Evolutionary conservation across 257 asterid species (phyloP), one percentile per base, ranked within the genome.

Genomic region (Linderniella brevidens): DNA sequence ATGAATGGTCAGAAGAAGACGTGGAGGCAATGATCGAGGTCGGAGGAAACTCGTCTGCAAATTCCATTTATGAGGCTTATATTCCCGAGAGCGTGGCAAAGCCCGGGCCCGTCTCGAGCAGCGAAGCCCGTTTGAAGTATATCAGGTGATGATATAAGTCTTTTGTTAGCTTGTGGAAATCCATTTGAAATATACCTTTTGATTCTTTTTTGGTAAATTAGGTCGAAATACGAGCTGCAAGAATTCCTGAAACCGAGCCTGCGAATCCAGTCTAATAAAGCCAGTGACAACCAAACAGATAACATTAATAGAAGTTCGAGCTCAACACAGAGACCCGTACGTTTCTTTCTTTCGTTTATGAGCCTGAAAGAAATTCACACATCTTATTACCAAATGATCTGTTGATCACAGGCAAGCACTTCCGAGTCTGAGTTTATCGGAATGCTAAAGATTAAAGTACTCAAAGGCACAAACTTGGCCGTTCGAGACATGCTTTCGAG

Each of bases 401-500:
- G 32, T 25, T 65, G 54, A 53, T 62, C 32, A 55, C 86, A 84
- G 98, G 87, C 65, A 64, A 78, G 72, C 57, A 41, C 58, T 69
- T 71, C 58, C 62, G 96, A 75, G 52, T 64, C 46, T 61, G 96
- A 75, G 54, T 64, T 47, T 61, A 64, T 90, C 59, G 99, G 99
- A 53, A 58, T 61, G 50, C 46, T 90, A 77, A 90, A 79, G 82
- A 35, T 85, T 51, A 81, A 58, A 70, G 74, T 90, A 54, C 63
- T 74, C 11, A 79, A 73, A 71, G 99, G 99, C 67, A 71, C 86
- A 25, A 85, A 90, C 60, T 71, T 90, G 74, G 99, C 94, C 41
- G 64, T 90, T 54, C 92, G 96, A 40, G 99, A 90, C 71, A 90
- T 85, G 99, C 71, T 75, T 60, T 72, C 99, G n/a, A 90, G 99